These are phyloP conservation scores for Taiozyma sp. DNA, from an alignment of 1,139 yeast species.

Conservation along the genomic window DNA sequence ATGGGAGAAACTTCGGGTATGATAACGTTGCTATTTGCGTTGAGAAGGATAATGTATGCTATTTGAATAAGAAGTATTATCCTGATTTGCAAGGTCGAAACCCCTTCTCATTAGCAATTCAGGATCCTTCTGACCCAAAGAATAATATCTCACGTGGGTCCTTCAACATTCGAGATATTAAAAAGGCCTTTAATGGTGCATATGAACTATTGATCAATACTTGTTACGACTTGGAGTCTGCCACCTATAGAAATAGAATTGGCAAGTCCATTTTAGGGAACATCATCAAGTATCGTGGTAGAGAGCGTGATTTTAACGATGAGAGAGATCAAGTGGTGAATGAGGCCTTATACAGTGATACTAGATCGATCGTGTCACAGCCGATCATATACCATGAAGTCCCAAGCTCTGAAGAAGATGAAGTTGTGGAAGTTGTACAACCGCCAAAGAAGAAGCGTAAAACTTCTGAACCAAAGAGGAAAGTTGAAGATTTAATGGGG, in stretches of 20 bases:
- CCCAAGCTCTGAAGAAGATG: constrained; percentile 12
- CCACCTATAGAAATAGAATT: constrained; percentile 60
- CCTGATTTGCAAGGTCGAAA: constrained; percentile 51
- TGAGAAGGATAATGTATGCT: constrained; percentile 45
- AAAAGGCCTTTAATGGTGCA: constrained; percentile 89
- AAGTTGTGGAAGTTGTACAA: constrained; percentile 5
- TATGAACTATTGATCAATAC: constrained; percentile 71
- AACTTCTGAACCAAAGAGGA: constrained; percentile 16
- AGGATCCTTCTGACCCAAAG: constrained; percentile 80
- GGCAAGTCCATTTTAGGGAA: constrained; percentile 79
- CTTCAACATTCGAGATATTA: constrained; percentile 72
- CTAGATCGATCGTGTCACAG: constrained; percentile 6
- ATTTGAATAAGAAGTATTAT: constrained; percentile 51
- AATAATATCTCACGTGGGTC: constrained; percentile 88
- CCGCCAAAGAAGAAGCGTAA: constrained; percentile 4
- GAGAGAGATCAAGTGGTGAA: constrained; percentile 62
- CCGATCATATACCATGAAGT: constrained; percentile 6
- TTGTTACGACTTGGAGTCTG: constrained; percentile 51
- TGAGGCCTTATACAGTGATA: constrained; percentile 41
- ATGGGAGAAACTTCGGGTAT: constrained; percentile 88
- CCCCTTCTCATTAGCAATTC: constrained; percentile 69
- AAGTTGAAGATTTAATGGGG: constrained; percentile 31
- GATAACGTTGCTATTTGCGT: constrained; percentile 69
- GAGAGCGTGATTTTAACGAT: constrained; percentile 73
- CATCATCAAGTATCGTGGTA: constrained; percentile 71